Base-by-base conservation (phyloP, 2,329 filamentous ascomycete genomes). In the Monosporascus cannonballus region DNA sequence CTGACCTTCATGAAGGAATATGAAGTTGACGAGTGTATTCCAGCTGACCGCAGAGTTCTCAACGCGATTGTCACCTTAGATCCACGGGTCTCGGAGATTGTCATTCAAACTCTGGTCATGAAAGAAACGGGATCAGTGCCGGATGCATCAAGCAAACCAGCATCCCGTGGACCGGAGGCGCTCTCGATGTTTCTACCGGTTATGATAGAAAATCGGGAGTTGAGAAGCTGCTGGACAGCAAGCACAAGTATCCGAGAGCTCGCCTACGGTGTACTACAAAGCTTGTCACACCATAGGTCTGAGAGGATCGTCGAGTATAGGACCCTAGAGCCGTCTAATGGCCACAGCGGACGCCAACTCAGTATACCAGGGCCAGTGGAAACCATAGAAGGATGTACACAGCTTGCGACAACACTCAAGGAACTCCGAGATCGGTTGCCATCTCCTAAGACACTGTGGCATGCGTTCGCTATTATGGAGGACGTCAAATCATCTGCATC, bases 151-250 rank as follows among this genome's bases (percentile, higher is more conserved):
- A 41, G 24, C 46, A n/a, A 34, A 18, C 48, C 56, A 7, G 34
- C 38, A 27, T 49, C 49, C 14, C 59, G 61, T 44, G 63, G 66
- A 6, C 64, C 60, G 22, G 61, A 67, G 25, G 54, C 55, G 4
- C 55, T 66, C 8, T 60, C 65, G 1, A 69, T 74, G 53, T 76
- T 73, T 50, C 57, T 73, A 2, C 74, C 73, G 2, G 61, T 70
- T 17, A 61, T 76, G 18, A 59, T 75, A 9, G 73, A 76, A 53
- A 68, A 66, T 38, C 69, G 69, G 37, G 54, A 63, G 1, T 65
- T 61, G 11, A 67, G 64, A 47, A 75, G 69, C 51, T 66, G 69
- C 0, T 76, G 74, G 74, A 64, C 68, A 20, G 55, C 61, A 27
- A 75, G 72, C 54, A 67, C 63, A 4, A 47, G 56, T 0, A 53